Conservation (phyloP, 495 filamentous ascomycete genomes). For the Durotheca rogersii region DNA sequence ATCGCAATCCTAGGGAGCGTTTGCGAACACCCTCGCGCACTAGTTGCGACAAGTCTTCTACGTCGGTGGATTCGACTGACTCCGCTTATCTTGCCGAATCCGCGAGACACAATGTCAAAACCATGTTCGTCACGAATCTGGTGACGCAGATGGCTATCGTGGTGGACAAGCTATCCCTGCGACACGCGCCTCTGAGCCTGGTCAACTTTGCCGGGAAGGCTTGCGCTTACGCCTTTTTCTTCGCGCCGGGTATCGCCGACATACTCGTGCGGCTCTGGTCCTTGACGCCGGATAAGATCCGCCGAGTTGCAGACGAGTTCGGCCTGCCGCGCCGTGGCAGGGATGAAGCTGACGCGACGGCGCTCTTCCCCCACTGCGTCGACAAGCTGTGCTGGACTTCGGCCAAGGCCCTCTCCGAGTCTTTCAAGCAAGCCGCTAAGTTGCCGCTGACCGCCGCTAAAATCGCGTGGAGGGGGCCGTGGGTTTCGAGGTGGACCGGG, state of each 20-base stretch:
- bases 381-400: slow-evolving; percentile 72
- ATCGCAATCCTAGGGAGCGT: slow-evolving; percentile 47
- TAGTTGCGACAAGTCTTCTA: slow-evolving; percentile 52
- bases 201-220: slow-evolving; percentile 94
- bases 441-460: slow-evolving; percentile 67
- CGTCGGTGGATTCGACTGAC: slow-evolving; percentile 59
- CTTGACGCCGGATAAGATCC: slow-evolving; percentile 61
- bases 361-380: slow-evolving; percentile 71
- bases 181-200: slow-evolving; percentile 85
- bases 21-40: slow-evolving; percentile 38
- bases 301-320: slow-evolving; percentile 69
- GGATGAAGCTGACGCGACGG: slow-evolving; percentile 58
- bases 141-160: slow-evolving; percentile 84
- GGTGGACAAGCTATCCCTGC: slow-evolving; percentile 86
- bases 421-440: slow-evolving; percentile 67
- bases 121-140: slow-evolving; percentile 84
- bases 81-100: slow-evolving; percentile 86
- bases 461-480: slow-evolving; percentile 83
- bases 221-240: slow-evolving; percentile 94
- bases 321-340: slow-evolving; percentile 50
- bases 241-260: slow-evolving; percentile 86
- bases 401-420: slow-evolving; percentile 58
- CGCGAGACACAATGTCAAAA: slow-evolving; percentile 90
- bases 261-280: slow-evolving; percentile 84
- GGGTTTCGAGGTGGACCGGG: slow-evolving; percentile 84